Conservation (phyloP, 176 grass and related monocot species). For the Tillandsia fasciculata region DNA sequence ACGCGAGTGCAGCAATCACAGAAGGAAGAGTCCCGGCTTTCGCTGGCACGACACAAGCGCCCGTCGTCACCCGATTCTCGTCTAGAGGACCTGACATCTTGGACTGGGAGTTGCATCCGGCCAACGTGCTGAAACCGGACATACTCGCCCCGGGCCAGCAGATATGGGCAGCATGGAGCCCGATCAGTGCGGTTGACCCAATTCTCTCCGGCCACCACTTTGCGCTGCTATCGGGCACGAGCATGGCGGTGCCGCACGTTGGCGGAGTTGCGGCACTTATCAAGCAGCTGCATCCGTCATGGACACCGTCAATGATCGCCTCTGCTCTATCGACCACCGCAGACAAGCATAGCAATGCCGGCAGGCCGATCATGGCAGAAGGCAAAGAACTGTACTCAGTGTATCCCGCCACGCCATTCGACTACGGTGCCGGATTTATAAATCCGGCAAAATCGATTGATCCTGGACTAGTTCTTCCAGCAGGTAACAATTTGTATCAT, state of each 20-base stretch:
- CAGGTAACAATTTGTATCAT: conserved; percentile 22
- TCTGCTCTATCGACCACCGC: conserved; percentile 48
- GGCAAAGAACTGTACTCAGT: conserved; percentile 18
- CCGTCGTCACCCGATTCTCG: conserved; percentile 31
- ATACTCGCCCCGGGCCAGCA: conserved; percentile 43
- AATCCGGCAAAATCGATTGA: conserved; percentile 32
- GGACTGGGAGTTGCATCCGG: conserved; percentile 17
- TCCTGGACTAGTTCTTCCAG: conserved; percentile 37
- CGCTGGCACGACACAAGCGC: conserved; percentile 4
- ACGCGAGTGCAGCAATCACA: conserved; percentile 27
- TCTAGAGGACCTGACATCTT: conserved; percentile 43
- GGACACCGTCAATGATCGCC: conserved; percentile 32
- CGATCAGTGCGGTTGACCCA: conserved; percentile 16
- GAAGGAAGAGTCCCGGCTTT: conserved; percentile 40
- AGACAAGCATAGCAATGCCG: conserved; percentile 13
- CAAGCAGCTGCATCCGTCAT: conserved; percentile 35
- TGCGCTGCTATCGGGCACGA: conserved; percentile 50
- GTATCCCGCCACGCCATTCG: conserved; percentile 40
- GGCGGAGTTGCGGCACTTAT: conserved; percentile 38
- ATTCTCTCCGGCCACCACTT: conserved; percentile 35
- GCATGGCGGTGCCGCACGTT: conserved; percentile 63
- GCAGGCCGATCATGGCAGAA: conserved; percentile 31
- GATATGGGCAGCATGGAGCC: conserved; percentile 64
- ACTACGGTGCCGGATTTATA: conserved; percentile 39
- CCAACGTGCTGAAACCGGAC: conserved; percentile 54